phyloP scores from a whole-genome alignment of 2,329 filamentous ascomycete species.

The Knufia fluminis region DNA sequence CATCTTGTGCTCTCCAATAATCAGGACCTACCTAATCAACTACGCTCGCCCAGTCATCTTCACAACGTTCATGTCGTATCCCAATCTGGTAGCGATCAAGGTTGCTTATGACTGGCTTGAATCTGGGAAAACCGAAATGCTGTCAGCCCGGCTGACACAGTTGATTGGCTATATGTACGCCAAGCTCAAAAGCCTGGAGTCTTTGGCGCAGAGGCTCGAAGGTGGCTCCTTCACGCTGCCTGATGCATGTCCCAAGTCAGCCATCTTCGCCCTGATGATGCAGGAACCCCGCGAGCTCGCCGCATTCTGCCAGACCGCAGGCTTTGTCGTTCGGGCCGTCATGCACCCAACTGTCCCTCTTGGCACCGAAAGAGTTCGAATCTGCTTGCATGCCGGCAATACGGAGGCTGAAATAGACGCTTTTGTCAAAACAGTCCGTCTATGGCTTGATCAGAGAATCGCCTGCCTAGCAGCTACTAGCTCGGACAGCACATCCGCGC shows the following conservation, averaged over 20 bases:
- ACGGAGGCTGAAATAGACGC: conserved; percentile 48
- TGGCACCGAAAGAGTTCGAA: conserved; percentile 54
- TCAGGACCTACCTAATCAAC: conserved; percentile 60
- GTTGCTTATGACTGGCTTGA: conserved; percentile 50
- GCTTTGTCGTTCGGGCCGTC: conserved; percentile 55
- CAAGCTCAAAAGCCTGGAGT: conserved; percentile 34
- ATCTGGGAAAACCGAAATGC: conserved; percentile 38
- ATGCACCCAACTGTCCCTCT: conserved; percentile 59
- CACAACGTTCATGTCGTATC: conserved; percentile 59
- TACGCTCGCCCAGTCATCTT: conserved; percentile 69
- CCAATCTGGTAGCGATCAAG: conserved; percentile 50
- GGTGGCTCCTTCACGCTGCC: conserved; percentile 27
- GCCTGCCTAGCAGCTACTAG: neutral
- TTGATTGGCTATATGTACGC: conserved; percentile 40
- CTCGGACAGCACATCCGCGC: neutral
- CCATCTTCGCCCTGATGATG: conserved; percentile 57
- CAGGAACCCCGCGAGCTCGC: conserved; percentile 50
- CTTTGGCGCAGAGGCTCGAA: conserved; percentile 13
- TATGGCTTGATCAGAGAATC: conserved; percentile 36
- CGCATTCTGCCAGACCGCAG: conserved; percentile 47
- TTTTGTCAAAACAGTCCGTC: conserved; percentile 40
- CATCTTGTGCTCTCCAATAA: conserved; percentile 52
- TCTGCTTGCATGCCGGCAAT: conserved; percentile 62
- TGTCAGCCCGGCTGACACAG: conserved; percentile 30
- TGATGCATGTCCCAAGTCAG: conserved; percentile 41